These are phyloP conservation scores for Russula sp. DNA, from an alignment of 768 basidiomycete genomes.

Conservation along the genomic window DNA sequence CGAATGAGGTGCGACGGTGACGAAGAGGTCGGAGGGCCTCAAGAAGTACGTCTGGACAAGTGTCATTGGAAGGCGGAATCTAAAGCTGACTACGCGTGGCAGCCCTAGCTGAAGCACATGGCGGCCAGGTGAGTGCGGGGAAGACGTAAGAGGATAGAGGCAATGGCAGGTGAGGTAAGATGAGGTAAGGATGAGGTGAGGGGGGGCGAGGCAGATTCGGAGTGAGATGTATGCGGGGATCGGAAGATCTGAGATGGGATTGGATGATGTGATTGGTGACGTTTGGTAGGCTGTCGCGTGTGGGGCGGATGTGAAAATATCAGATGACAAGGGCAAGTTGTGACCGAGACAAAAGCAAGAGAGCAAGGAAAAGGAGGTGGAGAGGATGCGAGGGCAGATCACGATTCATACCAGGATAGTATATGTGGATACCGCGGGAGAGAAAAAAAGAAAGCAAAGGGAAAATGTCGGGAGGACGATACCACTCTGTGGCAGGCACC, in stretches of 20 bases:
- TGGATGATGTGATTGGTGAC: slow-evolving; percentile 27
- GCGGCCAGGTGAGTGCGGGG: slow-evolving; percentile 3
- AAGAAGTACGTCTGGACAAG: slow-evolving; percentile 3
- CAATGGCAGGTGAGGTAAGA: background rate
- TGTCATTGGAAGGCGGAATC: background rate
- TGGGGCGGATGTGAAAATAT: slow-evolving; percentile 19
- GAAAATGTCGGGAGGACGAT: slow-evolving; percentile 20
- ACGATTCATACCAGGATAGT: slow-evolving; percentile 22
- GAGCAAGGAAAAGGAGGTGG: background rate
- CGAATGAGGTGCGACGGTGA: background rate
- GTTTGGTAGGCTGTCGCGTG: slow-evolving; percentile 15
- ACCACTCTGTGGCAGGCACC: slow-evolving; percentile 23
- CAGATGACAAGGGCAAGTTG: slow-evolving; percentile 26
- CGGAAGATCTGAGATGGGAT: slow-evolving; percentile 22
- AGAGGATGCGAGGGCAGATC: slow-evolving; percentile 19
- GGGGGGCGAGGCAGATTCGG: slow-evolving; percentile 5
- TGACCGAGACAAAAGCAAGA: slow-evolving; percentile 17
- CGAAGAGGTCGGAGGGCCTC: background rate
- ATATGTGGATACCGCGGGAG: slow-evolving; percentile 14
- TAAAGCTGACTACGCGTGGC: slow-evolving; percentile 5
- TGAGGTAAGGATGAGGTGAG: slow-evolving; percentile 3
- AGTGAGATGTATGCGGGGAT: slow-evolving; percentile 20
- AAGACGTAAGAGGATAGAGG: slow-evolving; percentile 9
- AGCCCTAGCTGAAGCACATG: slow-evolving; percentile 18
- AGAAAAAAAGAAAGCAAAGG: slow-evolving; percentile 1